These are phyloP conservation scores for Umbelopsis sp. DNA, from an alignment of 192 early-diverging fungal genomes.

Conservation along the genomic window DNA sequence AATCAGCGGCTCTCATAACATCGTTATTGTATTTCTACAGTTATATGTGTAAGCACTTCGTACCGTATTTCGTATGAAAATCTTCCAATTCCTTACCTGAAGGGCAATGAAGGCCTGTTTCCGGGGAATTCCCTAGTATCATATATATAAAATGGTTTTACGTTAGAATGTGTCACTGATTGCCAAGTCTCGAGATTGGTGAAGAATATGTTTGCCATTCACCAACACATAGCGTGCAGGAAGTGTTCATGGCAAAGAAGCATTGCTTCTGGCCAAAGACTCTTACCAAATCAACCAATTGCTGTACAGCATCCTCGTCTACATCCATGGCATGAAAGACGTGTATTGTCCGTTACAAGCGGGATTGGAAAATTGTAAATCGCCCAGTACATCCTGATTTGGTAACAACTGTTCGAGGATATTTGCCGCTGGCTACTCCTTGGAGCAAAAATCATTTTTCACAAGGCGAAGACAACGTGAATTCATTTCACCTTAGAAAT, in stretches of 20 bases:
- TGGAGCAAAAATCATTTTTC: too few relatives aligned
- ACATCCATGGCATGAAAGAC: conserved; percentile 17
- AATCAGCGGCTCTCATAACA: conserved; percentile 40
- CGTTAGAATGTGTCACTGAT: not conserved
- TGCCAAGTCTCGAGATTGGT: not conserved
- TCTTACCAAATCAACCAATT: not conserved
- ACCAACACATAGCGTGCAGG: not conserved
- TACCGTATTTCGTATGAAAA: not conserved
- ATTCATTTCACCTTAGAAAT: too few relatives aligned
- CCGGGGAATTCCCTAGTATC: not conserved
- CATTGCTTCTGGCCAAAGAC: not conserved
- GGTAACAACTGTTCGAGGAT: too few relatives aligned
- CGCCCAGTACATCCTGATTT: too few relatives aligned
- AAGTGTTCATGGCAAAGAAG: not conserved
- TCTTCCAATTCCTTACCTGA: not conserved
- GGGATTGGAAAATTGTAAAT: too few relatives aligned
- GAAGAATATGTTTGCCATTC: not conserved
- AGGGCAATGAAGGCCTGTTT: not conserved
- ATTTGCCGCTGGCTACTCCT: too few relatives aligned
- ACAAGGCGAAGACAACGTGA: too few relatives aligned
- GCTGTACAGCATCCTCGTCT: conserved; percentile 9
- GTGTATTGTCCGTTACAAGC: not conserved
- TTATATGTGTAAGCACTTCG: not conserved
- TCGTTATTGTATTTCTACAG: conserved; percentile 40
- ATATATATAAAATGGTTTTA: not conserved